Evolutionary conservation across 805 yeast genomes (phyloP).

Genomic region (Saccharomyces paradoxus): DNA sequence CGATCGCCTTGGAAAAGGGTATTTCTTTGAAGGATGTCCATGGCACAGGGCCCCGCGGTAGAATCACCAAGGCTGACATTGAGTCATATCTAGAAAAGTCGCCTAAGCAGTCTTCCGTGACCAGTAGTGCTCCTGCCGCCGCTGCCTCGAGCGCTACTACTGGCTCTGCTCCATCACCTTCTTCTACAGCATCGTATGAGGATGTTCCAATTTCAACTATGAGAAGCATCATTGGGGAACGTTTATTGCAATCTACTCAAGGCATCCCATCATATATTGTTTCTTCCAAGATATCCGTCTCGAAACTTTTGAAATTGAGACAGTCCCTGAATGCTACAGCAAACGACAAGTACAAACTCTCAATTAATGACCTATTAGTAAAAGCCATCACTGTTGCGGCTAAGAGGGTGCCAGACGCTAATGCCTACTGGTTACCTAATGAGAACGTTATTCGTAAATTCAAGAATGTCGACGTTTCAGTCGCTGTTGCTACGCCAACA

Average conservation of each 20-base stretch:
- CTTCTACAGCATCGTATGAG: constrained; percentile 54
- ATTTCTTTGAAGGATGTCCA: constrained; percentile 72
- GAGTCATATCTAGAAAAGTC: constrained; percentile 48
- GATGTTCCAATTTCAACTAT: constrained; percentile 83
- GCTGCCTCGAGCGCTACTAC: constrained; percentile 34
- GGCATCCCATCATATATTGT: constrained; percentile 88
- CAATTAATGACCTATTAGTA: constrained; percentile 88
- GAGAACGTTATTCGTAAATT: constrained; percentile 90
- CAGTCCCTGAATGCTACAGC: constrained; percentile 77
- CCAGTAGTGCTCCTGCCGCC: constrained; percentile 34
- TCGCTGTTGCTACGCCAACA: constrained; percentile 96
- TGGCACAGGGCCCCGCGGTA: constrained; percentile 94
- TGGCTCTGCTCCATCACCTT: constrained; percentile 38
- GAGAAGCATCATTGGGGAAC: constrained; percentile 89
- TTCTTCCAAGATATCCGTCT: constrained; percentile 76
- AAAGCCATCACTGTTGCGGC: constrained; percentile 92
- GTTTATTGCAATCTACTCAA: constrained; percentile 80
- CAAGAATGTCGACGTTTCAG: constrained; percentile 88
- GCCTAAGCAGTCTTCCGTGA: constrained; percentile 16
- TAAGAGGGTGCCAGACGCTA: constrained; percentile 84
- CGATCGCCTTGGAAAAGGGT: constrained; percentile 86
- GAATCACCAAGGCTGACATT: constrained; percentile 86
- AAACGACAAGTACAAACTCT: constrained; percentile 80
- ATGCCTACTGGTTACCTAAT: constrained; percentile 85
- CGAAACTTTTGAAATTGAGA: constrained; percentile 87